phyloP scores from a whole-genome alignment of 768 basidiomycete species.

The Suillus weaverae region DNA sequence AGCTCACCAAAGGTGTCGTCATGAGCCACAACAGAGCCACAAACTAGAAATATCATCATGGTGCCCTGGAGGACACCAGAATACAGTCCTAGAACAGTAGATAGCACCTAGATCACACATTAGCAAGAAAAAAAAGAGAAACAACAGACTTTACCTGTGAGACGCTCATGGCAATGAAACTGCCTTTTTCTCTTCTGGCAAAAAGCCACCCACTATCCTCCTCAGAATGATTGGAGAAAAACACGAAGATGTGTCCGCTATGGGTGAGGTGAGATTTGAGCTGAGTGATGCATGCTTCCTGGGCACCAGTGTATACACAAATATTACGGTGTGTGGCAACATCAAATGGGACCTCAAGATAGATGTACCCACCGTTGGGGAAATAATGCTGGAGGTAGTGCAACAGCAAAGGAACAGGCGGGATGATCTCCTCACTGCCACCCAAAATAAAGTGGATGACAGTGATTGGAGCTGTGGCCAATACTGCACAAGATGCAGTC shows the following conservation, averaged over 20 bases:
- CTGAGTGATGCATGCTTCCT: not conserved
- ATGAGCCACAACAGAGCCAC: not conserved
- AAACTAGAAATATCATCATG: not conserved
- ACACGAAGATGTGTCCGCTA: not conserved
- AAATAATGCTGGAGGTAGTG: not conserved
- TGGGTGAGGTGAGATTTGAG: not conserved
- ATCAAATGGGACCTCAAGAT: not conserved
- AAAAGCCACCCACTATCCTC: not conserved
- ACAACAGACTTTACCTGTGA: not conserved
- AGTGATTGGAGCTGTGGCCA: not conserved
- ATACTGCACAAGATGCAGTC: not conserved
- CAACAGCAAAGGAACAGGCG: not conserved
- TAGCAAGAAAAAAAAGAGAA: not conserved
- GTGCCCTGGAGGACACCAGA: not conserved
- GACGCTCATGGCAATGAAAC: not conserved
- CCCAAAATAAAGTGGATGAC: not conserved
- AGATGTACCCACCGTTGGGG: not conserved
- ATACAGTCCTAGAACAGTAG: not conserved
- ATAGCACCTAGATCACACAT: not conserved
- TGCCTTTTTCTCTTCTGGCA: not conserved
- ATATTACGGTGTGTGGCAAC: not conserved
- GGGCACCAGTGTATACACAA: not conserved
- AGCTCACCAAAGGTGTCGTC: not conserved
- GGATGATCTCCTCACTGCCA: not conserved
- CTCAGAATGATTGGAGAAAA: not conserved